These are phyloP conservation scores for Taiozyma sp. DNA, from an alignment of 1,139 yeast species.

Conservation along the genomic window DNA sequence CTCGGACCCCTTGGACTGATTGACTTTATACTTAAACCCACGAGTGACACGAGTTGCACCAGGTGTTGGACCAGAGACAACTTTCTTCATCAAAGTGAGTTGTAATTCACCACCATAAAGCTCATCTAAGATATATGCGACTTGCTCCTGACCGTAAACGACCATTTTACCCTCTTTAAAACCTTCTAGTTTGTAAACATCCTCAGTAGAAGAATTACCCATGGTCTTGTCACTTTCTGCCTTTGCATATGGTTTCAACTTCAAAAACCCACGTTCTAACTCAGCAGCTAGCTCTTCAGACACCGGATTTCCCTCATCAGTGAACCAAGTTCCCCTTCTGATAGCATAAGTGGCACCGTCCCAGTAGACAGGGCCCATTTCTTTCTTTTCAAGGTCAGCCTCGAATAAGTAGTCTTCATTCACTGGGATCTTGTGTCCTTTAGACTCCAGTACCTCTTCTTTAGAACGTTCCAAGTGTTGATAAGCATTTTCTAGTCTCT, in stretches of 20 bases:
- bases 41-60: slow-evolving; percentile 26
- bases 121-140: slow-evolving; percentile 33
- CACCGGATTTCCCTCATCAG: slow-evolving; percentile 55
- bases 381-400: slow-evolving; percentile 53
- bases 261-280: slow-evolving; percentile 51
- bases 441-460: slow-evolving; percentile 5
- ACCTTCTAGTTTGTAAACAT: slow-evolving; percentile 19
- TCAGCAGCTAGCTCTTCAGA: slow-evolving; percentile 44
- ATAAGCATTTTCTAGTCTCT: slow-evolving; percentile 48
- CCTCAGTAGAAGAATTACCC: slow-evolving; percentile 9
- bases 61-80: slow-evolving; percentile 15
- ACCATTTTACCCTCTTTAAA: slow-evolving; percentile 23
- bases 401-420: slow-evolving; percentile 77
- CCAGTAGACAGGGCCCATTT: slow-evolving; percentile 76
- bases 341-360: slow-evolving; percentile 83
- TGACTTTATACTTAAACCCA: slow-evolving; percentile 23
- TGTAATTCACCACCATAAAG: slow-evolving; percentile 30
- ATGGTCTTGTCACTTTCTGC: slow-evolving; percentile 1
- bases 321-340: slow-evolving; percentile 83
- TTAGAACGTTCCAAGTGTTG: slow-evolving; percentile 16
- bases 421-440: slow-evolving; percentile 41
- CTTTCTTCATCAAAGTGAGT: slow-evolving; percentile 13
- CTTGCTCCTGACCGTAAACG: slow-evolving; percentile 28
- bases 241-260: slow-evolving; percentile 18
- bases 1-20: slow-evolving; percentile 1